Percentiles rank a stretch among this genome's conserved stretches.
phyloP scores from a whole-genome alignment of 2,329 filamentous ascomycete species.

The Conoideocrella luteorostrata region DNA sequence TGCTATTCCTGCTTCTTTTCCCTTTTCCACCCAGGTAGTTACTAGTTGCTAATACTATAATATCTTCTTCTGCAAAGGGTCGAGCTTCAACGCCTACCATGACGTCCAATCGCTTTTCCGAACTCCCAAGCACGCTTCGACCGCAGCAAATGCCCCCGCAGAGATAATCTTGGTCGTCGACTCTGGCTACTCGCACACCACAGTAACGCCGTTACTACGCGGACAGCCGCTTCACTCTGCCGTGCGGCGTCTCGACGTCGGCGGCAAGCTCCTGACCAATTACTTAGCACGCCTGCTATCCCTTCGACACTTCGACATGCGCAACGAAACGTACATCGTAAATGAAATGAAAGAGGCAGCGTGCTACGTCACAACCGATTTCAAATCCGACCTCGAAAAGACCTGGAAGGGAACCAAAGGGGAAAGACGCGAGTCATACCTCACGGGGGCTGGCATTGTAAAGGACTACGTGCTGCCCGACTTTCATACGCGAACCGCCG shows the following conservation, averaged over 20 bases:
- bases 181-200: conserved; percentile 88
- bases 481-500: conserved; percentile 53
- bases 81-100: conserved; percentile 75
- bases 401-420: conserved; percentile 74
- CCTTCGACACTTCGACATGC: conserved; percentile 88
- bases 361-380: conserved; percentile 76
- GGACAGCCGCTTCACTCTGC: conserved; percentile 76
- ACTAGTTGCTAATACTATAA: background rate
- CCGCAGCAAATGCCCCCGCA: conserved; percentile 45
- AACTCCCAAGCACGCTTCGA: conserved; percentile 43
- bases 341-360: conserved; percentile 93
- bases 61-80: conserved; percentile 39
- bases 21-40: background rate
- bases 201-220: conserved; percentile 76
- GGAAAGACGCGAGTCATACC: conserved; percentile 44
- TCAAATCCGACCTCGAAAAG: conserved; percentile 68
- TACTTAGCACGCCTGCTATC: conserved; percentile 86
- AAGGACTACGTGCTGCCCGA: conserved; percentile 92
- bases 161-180: conserved; percentile 87
- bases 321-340: conserved; percentile 87
- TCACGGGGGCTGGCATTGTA: conserved; percentile 56
- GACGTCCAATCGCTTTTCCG: conserved; percentile 65
- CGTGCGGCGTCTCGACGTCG: conserved; percentile 79
- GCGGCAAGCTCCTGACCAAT: conserved; percentile 90
- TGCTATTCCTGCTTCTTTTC: too few relatives aligned